Conservation (phyloP, 2,329 filamentous ascomycete genomes). For the Acarospora socialis region DNA sequence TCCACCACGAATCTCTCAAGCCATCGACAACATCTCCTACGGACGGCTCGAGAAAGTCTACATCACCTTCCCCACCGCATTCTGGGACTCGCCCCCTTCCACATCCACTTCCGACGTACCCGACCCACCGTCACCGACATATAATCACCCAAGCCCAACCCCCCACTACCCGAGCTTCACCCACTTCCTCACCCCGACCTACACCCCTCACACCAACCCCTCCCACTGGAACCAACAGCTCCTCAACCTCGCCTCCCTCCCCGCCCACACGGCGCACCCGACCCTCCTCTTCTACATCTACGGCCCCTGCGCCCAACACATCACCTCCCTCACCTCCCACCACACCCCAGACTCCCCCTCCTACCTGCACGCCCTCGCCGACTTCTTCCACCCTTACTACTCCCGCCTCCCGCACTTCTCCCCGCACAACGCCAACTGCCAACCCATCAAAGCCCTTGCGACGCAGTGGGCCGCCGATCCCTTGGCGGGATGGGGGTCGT, state of each 20-base stretch:
- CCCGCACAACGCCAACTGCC: conserved; percentile 39
- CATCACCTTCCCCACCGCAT: conserved; percentile 59
- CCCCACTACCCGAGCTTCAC: conserved; percentile 48
- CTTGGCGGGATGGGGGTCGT: conserved; percentile 67
- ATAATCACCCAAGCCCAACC: conserved; percentile 15
- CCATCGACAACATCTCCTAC: conserved; percentile 35
- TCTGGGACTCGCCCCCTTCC: conserved; percentile 44
- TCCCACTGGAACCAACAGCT: conserved; percentile 59
- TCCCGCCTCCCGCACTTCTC: conserved; percentile 57
- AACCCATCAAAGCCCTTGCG: conserved; percentile 48
- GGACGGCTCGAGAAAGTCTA: conserved; percentile 35
- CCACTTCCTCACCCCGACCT: conserved; percentile 59
- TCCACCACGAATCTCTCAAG: conserved; percentile 26
- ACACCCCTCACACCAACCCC: conserved; percentile 48
- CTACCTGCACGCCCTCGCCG: conserved; percentile 41
- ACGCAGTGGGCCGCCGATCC: conserved; percentile 70
- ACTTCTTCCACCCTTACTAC: conserved; percentile 66
- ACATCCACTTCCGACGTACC: conserved; percentile 10
- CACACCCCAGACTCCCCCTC: conserved; percentile 28
- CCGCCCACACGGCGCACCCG: conserved; percentile 47
- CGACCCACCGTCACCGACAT: conserved; percentile 23
- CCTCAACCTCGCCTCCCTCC: conserved; percentile 60
- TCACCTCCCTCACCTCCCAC: conserved; percentile 23
- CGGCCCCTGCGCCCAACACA: conserved; percentile 27
- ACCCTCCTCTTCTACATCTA: conserved; percentile 65